Percentiles rank a stretch among this genome's conserved stretches.
phyloP scores from a whole-genome alignment of 2,329 filamentous ascomycete genomes.

The Penicillium sp. region DNA sequence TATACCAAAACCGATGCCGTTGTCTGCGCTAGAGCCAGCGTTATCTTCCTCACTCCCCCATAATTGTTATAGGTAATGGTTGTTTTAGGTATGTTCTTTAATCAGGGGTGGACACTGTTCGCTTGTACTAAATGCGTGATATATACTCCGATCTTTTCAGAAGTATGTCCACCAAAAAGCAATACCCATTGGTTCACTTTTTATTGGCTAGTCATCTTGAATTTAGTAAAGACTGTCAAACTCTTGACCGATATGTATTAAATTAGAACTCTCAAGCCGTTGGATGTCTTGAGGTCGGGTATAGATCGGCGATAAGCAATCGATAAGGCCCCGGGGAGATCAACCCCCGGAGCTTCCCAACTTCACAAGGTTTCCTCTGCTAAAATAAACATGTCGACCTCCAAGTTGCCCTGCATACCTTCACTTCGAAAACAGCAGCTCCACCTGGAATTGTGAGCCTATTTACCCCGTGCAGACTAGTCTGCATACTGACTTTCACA shows the following conservation, averaged over 20 bases:
- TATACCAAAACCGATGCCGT: no score
- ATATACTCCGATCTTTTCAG: background rate
- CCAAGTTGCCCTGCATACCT: constrained; percentile 40
- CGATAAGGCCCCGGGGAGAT: constrained; percentile 17
- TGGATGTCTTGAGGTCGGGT: background rate
- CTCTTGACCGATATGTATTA: background rate
- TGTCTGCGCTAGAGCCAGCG: no score
- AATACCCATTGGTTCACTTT: background rate
- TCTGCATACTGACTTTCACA: constrained; percentile 5
- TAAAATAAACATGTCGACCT: constrained; percentile 32
- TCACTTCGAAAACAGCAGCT: constrained; percentile 71
- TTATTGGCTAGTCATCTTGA: background rate
- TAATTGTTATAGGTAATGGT: no score
- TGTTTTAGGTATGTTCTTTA: no score
- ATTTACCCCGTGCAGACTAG: background rate
- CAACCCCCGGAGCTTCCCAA: background rate
- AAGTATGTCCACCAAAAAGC: background rate
- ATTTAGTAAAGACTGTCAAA: background rate
- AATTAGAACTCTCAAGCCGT: background rate
- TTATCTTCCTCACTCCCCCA: no score
- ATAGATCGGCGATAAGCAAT: constrained; percentile 8
- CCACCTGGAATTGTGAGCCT: constrained; percentile 72
- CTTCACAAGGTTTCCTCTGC: background rate
- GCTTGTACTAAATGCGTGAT: background rate
- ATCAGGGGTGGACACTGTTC: no score